These are phyloP conservation scores for Phytophthora sojae DNA, from an alignment of 352 stramenopile species.

Conservation along the genomic window DNA sequence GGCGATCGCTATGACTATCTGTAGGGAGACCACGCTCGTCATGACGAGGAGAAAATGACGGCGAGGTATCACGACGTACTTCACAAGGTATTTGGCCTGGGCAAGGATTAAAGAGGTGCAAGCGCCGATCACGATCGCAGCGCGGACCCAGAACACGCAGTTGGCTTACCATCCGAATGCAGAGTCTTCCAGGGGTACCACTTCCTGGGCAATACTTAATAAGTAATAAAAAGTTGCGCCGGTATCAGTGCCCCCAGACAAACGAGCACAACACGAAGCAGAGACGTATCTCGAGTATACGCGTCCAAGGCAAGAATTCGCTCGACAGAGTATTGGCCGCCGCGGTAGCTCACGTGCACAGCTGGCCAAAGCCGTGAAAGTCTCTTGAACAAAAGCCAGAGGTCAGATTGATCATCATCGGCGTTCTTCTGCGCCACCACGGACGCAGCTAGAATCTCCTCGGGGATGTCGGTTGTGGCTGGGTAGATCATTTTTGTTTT, in stretches of 20 bases:
- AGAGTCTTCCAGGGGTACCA: neutral
- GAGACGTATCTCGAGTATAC: neutral
- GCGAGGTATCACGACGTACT: neutral
- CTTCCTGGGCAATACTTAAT: neutral
- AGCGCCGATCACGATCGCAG: neutral
- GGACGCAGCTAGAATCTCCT: too few relatives aligned
- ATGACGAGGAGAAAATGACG: neutral
- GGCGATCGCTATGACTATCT: neutral
- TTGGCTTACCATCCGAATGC: neutral
- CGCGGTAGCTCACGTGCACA: neutral
- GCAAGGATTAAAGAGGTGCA: neutral
- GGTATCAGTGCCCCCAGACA: neutral
- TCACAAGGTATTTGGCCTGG: neutral
- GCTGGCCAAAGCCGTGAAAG: too few relatives aligned
- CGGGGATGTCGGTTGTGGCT: too few relatives aligned
- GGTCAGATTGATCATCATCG: too few relatives aligned
- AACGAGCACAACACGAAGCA: neutral
- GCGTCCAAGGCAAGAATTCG: neutral
- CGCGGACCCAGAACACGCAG: neutral
- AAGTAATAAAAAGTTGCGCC: neutral
- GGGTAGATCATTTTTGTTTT: too few relatives aligned
- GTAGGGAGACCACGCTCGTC: neutral
- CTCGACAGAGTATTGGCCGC: neutral
- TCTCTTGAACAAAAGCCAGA: too few relatives aligned
- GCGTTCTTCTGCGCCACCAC: too few relatives aligned